Conservation (phyloP, 345 rosid species). For the Heritiera fomes region DNA sequence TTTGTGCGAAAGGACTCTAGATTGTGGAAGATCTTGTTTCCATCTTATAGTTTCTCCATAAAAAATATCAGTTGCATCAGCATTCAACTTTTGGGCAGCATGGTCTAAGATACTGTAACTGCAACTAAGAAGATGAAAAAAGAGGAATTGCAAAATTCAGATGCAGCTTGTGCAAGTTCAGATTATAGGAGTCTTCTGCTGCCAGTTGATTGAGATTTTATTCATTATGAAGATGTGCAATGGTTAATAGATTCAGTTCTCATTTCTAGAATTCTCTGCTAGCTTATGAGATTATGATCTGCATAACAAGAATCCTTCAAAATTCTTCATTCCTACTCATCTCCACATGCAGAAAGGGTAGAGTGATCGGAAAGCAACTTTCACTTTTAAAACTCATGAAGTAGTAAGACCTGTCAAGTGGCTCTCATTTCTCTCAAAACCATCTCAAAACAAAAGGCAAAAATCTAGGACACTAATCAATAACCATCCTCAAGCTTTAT, state of each 20-base stretch:
- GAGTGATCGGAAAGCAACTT: neutral
- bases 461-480: no score
- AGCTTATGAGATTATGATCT: neutral
- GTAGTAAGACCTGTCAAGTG: neutral
- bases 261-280: neutral
- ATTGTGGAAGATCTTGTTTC: no score
- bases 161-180: neutral
- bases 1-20: no score
- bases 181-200: neutral
- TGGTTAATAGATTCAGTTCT: no score
- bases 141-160: neutral
- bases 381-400: neutral
- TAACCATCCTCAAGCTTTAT: no score
- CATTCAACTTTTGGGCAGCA: neutral
- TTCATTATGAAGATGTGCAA: neutral
- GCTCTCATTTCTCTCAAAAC: no score
- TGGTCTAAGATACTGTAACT: neutral
- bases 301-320: neutral
- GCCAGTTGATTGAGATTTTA: neutral
- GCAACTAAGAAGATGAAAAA: neutral
- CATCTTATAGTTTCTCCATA: neutral
- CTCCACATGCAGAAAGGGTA: neutral
- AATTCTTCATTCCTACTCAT: neutral
- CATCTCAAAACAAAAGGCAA: no score
- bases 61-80: neutral